Conservation (phyloP, 176 grass and related monocot species). For the Aegilops umbellulata region DNA sequence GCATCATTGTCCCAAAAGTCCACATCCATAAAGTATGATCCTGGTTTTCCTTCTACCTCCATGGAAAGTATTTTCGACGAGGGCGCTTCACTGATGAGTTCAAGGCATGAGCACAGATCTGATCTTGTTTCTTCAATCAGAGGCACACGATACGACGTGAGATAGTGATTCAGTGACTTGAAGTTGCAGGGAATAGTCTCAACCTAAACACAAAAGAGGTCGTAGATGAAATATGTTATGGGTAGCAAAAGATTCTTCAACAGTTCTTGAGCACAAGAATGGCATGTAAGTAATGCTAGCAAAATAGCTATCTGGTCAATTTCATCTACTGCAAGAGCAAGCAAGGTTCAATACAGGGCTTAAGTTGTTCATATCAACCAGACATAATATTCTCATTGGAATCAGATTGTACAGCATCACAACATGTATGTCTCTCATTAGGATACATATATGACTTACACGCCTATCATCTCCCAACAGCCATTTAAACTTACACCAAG, state of each 20-base stretch:
- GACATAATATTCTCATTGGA: not conserved
- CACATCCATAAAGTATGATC: slow-evolving; percentile 48
- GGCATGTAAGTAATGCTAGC: not conserved
- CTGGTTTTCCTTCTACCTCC: slow-evolving; percentile 20
- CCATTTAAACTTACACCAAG: too few species aligned
- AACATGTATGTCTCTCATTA: not conserved
- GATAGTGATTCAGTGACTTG: slow-evolving; percentile 35
- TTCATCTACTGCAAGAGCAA: not conserved
- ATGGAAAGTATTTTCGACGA: slow-evolving; percentile 42
- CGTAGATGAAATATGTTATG: not conserved
- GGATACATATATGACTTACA: not conserved
- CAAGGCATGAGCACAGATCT: slow-evolving; percentile 47
- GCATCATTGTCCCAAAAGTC: slow-evolving; percentile 41
- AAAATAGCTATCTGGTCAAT: not conserved
- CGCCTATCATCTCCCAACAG: not conserved
- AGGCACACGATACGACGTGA: slow-evolving; percentile 47
- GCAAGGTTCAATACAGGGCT: not conserved
- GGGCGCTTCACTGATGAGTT: slow-evolving; percentile 47
- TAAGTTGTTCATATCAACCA: not conserved
- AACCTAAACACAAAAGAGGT: slow-evolving; percentile 33
- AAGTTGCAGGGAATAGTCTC: slow-evolving; percentile 53
- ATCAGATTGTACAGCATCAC: not conserved
- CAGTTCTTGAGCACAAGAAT: not conserved
- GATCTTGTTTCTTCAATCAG: slow-evolving; percentile 76
- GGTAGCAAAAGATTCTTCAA: not conserved